phyloP scores from a whole-genome alignment of 345 rosid genomes.

The Eucalyptus grandis region DNA sequence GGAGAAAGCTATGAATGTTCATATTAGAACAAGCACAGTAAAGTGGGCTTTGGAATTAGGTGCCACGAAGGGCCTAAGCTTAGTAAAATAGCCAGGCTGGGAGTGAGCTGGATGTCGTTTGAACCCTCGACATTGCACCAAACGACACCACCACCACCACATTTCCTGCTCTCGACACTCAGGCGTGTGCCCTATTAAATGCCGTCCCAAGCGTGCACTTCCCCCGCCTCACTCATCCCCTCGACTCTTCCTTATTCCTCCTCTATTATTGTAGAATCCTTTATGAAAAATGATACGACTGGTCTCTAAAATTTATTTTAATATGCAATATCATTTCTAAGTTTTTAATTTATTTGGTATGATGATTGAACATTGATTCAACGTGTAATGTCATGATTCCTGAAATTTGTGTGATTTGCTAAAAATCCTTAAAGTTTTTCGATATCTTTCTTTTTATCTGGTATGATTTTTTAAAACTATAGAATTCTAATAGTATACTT shows the following conservation, averaged over 20 bases:
- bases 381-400: accelerated
- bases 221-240: no score
- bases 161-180: background rate
- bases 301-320: no score
- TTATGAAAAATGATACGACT: no score
- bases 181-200: background rate
- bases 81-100: background rate
- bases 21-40: background rate
- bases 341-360: no score
- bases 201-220: background rate
- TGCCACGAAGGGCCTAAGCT: background rate
- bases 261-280: no score
- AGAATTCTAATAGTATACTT: accelerated
- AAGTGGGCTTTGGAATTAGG: background rate
- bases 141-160: background rate
- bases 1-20: background rate
- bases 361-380: no score
- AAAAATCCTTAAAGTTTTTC: no score
- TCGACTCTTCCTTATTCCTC: no score
- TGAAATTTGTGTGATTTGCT: no score
- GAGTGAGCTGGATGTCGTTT: background rate
- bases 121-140: background rate
- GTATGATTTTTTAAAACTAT: no score
- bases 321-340: no score
- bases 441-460: accelerated